Conservation (phyloP, 163 green algal genomes). For the Prototheca stagnorum region DNA sequence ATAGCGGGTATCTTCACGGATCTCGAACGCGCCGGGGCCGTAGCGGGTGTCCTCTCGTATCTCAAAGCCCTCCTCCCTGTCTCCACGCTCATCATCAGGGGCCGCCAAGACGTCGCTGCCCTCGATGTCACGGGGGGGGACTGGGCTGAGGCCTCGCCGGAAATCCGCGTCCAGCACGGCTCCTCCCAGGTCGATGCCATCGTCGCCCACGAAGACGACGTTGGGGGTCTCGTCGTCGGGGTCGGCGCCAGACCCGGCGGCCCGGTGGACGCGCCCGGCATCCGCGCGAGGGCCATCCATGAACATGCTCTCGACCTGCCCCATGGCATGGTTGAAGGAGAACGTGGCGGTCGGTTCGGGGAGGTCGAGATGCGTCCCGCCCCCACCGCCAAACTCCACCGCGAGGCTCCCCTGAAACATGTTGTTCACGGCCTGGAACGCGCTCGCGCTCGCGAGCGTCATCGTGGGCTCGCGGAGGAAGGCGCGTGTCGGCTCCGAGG, state of each 20-base stretch:
- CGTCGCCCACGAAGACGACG: not conserved
- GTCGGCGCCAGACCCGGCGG: not conserved
- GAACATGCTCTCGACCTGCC: constrained; percentile 53
- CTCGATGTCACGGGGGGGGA: too few relatives aligned
- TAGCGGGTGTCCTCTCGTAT: constrained; percentile 14
- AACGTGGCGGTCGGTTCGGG: constrained; percentile 49
- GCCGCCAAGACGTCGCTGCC: too few relatives aligned
- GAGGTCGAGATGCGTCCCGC: too few relatives aligned
- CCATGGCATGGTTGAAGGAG: constrained; percentile 36
- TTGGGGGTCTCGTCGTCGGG: not conserved
- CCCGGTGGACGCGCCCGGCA: too few relatives aligned
- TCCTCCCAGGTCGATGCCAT: too few relatives aligned
- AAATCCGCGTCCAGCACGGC: too few relatives aligned
- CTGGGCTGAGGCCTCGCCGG: too few relatives aligned
- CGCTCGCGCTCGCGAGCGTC: constrained; percentile 9
- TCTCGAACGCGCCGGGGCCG: constrained; percentile 8
- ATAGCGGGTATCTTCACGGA: constrained; percentile 13
- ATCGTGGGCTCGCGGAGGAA: constrained; percentile 7
- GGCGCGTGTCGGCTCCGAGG: not conserved
- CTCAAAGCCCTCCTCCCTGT: too few relatives aligned
- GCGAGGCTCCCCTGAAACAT: constrained; percentile 18
- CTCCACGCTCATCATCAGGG: too few relatives aligned
- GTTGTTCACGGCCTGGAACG: constrained; percentile 18
- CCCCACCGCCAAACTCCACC: too few relatives aligned
- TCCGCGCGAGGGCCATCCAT: not conserved